A percentile compares a stretch with the other conserved stretches of the same genome.
Conservation (phyloP, 2,329 filamentous ascomycete species). For the Microcyclospora tardicrescens region DNA sequence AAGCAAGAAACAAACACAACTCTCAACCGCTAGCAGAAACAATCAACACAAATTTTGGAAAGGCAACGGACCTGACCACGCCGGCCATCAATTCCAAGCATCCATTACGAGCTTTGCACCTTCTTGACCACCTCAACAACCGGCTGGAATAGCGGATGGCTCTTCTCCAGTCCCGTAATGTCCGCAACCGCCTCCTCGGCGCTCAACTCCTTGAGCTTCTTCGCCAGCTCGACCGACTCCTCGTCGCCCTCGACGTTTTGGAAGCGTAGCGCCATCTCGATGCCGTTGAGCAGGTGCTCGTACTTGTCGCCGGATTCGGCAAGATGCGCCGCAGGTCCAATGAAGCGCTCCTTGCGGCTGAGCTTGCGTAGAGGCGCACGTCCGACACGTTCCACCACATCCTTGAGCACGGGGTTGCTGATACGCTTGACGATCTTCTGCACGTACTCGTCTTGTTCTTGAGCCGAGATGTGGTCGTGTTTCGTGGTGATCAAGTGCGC, state of each 20-base stretch:
- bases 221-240: conserved; percentile 73
- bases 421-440: conserved; percentile 87
- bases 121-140: conserved; percentile 68
- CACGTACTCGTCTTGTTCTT: conserved; percentile 76
- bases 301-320: conserved; percentile 66
- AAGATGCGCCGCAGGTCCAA: conserved; percentile 79
- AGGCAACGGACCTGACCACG: too few species aligned
- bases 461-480: conserved; percentile 56
- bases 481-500: conserved; percentile 74
- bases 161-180: conserved; percentile 66
- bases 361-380: conserved; percentile 91
- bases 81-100: too few species aligned
- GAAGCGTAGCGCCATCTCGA: conserved; percentile 90
- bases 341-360: conserved; percentile 87
- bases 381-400: conserved; percentile 87
- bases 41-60: too few species aligned
- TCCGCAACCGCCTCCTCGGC: conserved; percentile 65
- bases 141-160: conserved; percentile 63
- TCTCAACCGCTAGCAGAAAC: too few species aligned
- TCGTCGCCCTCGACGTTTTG: conserved; percentile 87
- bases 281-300: conserved; percentile 61
- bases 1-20: too few species aligned
- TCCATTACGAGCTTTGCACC: conserved; percentile 47
- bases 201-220: conserved; percentile 64
- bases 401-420: conserved; percentile 83